Percentiles rank a stretch among this genome's conserved stretches.
Conservation (phyloP, 2,329 filamentous ascomycete genomes). For the Clathrospora elynae region DNA sequence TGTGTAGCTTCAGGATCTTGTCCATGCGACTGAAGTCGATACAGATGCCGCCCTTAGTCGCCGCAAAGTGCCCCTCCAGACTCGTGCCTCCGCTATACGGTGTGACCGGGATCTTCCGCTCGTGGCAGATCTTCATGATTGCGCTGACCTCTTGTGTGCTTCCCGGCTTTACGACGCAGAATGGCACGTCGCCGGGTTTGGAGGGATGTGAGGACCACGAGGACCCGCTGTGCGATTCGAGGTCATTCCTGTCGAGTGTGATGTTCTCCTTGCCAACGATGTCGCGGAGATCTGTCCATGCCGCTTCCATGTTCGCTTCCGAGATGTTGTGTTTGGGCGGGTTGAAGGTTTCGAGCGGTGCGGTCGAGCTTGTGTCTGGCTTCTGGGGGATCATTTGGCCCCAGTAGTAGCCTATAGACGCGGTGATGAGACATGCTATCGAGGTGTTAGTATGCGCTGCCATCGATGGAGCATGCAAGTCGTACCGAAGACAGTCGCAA, state of each 20-base stretch:
- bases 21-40: constrained; percentile 88
- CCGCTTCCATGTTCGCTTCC: constrained; percentile 64
- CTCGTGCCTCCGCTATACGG: constrained; percentile 88
- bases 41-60: constrained; percentile 81
- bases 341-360: constrained; percentile 55
- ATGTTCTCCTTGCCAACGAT: constrained; percentile 68
- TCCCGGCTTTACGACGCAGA: constrained; percentile 74
- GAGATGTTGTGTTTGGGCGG: constrained; percentile 62
- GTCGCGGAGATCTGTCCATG: constrained; percentile 66
- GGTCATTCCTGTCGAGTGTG: constrained; percentile 60
- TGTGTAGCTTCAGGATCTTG: constrained; percentile 75
- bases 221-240: constrained; percentile 63
- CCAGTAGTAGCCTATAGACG: constrained; percentile 61
- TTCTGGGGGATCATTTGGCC: constrained; percentile 57
- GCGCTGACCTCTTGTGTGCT: constrained; percentile 82
- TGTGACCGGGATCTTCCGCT: constrained; percentile 79
- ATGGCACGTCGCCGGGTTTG: constrained; percentile 52
- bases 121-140: constrained; percentile 87
- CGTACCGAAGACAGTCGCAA: constrained; percentile 35
- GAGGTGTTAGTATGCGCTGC: constrained; percentile 9
- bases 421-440: constrained; percentile 58
- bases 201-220: constrained; percentile 65
- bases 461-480: neutral
- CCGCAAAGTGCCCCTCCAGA: constrained; percentile 85
- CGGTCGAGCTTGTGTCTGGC: constrained; percentile 60